Evolutionary conservation across 306 rosid species (phyloP), one percentile per base, ranked within the genome.

Genomic region (Cicer bijugum): DNA sequence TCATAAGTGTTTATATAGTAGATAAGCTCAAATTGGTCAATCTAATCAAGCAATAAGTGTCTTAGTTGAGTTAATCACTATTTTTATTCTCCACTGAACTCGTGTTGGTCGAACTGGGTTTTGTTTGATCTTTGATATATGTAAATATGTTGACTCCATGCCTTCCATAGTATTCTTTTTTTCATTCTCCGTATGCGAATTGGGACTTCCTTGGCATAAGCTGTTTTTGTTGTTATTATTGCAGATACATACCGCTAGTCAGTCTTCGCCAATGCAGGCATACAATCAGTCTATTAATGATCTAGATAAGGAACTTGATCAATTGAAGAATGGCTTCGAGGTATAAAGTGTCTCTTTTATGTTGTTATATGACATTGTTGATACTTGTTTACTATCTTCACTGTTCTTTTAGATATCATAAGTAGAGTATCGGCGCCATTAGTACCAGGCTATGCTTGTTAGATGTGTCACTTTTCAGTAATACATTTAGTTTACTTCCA

Each of bases 261-360:
- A 91, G 81, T 94, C 97, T 55, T 91, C 94, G 0, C 98, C 97
- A 35, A 88, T 89, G 98, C 95, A 89, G 82, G 96, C 98, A 43
- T 94, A 94, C 80, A 94, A 91, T 80, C 97, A 89, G 84, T 92
- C 98, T 46, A 85, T 91, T 63, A 91, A 93, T 81, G 98, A 91
- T 85, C 88, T 91, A 38, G 97, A 93, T 75, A 88, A 79, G 85
- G 97, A 93, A 82, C 91, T 91, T 65, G 97, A 93, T 77, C 82
- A 74, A 74, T 79, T 91, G 80, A 93, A 91, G 88, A 57, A 28
- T 43, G 89, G 79, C 68, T 86, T 93, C 12, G 98, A 91, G 96
- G 98, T 89, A 78, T 44, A 69, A 15, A 42, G 51, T 67, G 4
- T 44, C 75, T 10, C 1, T 14, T 71, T 39, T 68, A 66, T 38